Evolutionary conservation across 2,329 filamentous ascomycete species (phyloP), one percentile per base, ranked within the genome.

Genomic region (Monilinia polystroma): DNA sequence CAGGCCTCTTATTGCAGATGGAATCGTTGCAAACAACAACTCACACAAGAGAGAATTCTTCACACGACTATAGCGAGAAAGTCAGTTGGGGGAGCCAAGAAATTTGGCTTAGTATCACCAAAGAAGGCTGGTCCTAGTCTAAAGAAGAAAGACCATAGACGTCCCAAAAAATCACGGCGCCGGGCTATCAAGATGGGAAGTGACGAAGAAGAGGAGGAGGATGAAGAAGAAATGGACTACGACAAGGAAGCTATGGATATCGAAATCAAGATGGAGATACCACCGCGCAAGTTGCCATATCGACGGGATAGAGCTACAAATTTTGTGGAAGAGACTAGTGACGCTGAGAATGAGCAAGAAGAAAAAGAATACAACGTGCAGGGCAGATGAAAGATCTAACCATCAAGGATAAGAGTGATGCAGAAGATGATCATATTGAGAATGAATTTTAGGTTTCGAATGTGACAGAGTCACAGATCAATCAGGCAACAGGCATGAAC

Each of bases 241-340:
- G 45, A 62, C 8, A 26, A 62, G 11, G 32, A 51, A 26, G 3
- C 14, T 7, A 18, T 8, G n/a, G n/a, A 51, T 51, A 14, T 26
- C 14, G 14, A 51, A 6, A 23, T 62, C 45, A 41, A 62, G 14
- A 38, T 60, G 14, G n/a, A 51, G n/a, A 62, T 32, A n/a, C 58
- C 32, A 62, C 41, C 32, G 10, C 58, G 45, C 14, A 62, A 49
- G n/a, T 20, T 62, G 58, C 58, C 32, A 18, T 26, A 12, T 23
- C 58, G 58, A 62, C 32, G 32, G 11, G 58, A n/a, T 12, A 51
- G 45, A n/a, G 45, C 38, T 38, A 62, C 29, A 10, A 51, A 14
- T 2, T 38, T 62, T 62, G 45, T 51, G 32, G 58, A 62, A 52
- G 20, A 51, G 4, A 38, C 45, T 62, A 62, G 58, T 41, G 58